These are phyloP conservation scores for Gastrolobium bilobum DNA, from an alignment of 306 rosid genomes.

Conservation along the genomic window DNA sequence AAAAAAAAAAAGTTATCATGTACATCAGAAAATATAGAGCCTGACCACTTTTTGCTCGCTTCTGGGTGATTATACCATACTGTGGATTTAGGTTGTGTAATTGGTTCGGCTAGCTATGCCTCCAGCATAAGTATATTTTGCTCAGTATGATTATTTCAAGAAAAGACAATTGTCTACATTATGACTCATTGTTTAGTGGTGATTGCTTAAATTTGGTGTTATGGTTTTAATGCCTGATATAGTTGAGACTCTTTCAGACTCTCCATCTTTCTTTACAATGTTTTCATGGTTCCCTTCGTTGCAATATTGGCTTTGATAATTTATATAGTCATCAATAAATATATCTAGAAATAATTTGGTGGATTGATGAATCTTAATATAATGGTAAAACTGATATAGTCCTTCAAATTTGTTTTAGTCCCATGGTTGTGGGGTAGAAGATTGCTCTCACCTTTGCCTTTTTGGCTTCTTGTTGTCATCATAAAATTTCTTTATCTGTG, in stretches of 20 bases:
- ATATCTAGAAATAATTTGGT: conserved; percentile 11
- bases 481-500: background rate
- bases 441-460: background rate
- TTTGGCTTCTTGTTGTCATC: background rate
- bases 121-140: conserved; percentile 14
- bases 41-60: conserved; percentile 4
- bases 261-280: background rate
- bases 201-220: background rate
- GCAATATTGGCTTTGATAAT: conserved; percentile 6
- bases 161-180: background rate
- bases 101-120: conserved; percentile 1
- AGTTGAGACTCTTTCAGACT: background rate
- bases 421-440: background rate
- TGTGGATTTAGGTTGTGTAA: background rate
- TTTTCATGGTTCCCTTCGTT: background rate
- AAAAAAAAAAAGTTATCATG: background rate
- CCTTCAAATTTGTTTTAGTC: background rate
- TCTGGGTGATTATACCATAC: conserved; percentile 9
- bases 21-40: background rate
- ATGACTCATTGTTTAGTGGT: background rate
- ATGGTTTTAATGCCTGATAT: background rate
- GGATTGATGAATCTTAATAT: background rate
- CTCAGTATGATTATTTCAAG: background rate
- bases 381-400: background rate
- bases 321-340: background rate